Evolutionary conservation across 2,329 filamentous ascomycete species (phyloP).

Genomic region (Microsporum audouinii): DNA sequence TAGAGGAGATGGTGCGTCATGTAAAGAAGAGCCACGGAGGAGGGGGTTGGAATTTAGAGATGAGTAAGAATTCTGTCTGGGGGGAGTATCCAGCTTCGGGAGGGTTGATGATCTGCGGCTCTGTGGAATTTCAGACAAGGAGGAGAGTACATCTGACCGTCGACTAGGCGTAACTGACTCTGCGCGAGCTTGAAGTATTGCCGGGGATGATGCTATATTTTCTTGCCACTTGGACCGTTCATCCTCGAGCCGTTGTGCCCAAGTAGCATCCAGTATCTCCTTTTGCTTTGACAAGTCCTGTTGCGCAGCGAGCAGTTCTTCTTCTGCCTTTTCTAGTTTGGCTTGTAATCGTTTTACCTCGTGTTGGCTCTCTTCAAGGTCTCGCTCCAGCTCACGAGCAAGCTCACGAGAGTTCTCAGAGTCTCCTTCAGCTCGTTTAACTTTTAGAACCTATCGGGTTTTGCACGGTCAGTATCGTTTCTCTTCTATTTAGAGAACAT

Average conservation of each 20-base stretch:
- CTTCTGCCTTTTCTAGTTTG: constrained; percentile 42
- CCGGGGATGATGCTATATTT: constrained; percentile 25
- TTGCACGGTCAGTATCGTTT: background rate
- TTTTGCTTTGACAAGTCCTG: constrained; percentile 49
- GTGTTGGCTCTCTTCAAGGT: constrained; percentile 53
- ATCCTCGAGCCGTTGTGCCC: constrained; percentile 51
- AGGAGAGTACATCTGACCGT: constrained; percentile 27
- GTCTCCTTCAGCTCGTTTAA: constrained; percentile 66
- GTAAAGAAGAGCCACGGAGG: constrained; percentile 25
- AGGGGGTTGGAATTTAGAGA: constrained; percentile 22
- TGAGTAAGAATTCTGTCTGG: constrained; percentile 38
- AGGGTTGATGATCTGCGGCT: constrained; percentile 33
- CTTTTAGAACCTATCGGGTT: constrained; percentile 47
- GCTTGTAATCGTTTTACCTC: constrained; percentile 41
- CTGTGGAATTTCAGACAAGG: constrained; percentile 24
- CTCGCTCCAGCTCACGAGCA: constrained; percentile 37
- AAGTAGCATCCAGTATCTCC: constrained; percentile 46
- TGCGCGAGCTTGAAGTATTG: constrained; percentile 27
- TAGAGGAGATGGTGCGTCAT: constrained; percentile 11
- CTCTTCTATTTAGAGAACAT: background rate
- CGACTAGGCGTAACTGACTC: constrained; percentile 34
- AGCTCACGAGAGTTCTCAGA: constrained; percentile 51
- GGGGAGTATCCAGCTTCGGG: constrained; percentile 29
- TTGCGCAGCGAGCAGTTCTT: constrained; percentile 49
- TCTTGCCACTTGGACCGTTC: constrained; percentile 51